Evolutionary conservation across 805 yeast species (phyloP), one percentile per base, ranked within the genome.

Genomic region (Candida lessepsii): DNA sequence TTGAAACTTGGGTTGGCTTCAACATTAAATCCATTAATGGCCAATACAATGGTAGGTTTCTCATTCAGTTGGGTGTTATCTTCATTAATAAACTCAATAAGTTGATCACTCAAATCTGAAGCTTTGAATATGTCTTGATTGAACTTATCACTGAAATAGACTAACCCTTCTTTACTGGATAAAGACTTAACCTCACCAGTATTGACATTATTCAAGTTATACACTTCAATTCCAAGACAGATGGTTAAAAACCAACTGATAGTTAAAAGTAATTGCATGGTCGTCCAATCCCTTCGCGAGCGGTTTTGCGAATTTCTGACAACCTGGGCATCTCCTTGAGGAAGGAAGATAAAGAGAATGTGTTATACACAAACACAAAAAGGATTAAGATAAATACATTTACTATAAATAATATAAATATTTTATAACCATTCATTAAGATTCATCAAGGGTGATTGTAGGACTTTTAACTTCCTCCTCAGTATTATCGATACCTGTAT

Each of bases 121-220:
- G n/a, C 19, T 24, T 53, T 46, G 27, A 35, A 46, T 20, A 41
- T 25, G 20, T 44, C 41, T 19, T 35, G 23, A 15, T 42, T 33
- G 31, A 47, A 35, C 41, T 62, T 65, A 47, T 73, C 77, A 27
- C 76, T 71, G 45, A 75, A 63, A 49, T 69, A 71, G 40, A 66
- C 52, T 23, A 64, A 53, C 2, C 76, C 70, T 36, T 67, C 68
- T 18, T 44, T 42, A 8, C 34, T 17, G 4, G 40, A 27, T 4
- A 38, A 15, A 4, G 9, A 25, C 8, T 36, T 37, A n/a, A 21
- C 23, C 18, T 37, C 11, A 24, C 14, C 20, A 9, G 27, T 21
- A 7, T 16, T 14, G 20, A 30, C 27, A 11, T 29, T 29, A 18
- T 29, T 26, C 21, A 38, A 30, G 25, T 38, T 26, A 29, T 21